Percentiles rank a stretch among this genome's conserved stretches.
Evolutionary conservation across 108 stramenopile genomes (phyloP).

Genomic region (Seminavis robusta): DNA sequence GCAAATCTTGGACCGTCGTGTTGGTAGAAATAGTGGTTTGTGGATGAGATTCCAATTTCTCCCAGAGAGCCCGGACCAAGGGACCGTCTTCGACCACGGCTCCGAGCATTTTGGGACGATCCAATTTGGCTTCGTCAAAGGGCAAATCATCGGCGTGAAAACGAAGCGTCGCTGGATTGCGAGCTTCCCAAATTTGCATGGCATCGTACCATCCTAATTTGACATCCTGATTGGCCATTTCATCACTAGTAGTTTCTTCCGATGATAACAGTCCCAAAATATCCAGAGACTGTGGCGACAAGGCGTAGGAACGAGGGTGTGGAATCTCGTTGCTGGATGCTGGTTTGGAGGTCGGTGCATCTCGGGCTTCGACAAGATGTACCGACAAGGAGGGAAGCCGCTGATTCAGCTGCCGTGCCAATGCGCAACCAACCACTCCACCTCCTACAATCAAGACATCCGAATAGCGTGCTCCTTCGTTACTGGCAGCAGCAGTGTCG

Average conservation of each 20-base stretch:
- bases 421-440: conserved; percentile 65
- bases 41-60: conserved; percentile 14
- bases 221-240: background rate
- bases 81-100: conserved; percentile 70
- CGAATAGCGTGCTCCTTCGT: too few species aligned
- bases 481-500: too few species aligned
- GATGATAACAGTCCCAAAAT: conserved; percentile 36
- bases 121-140: conserved; percentile 22
- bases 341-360: conserved; percentile 26
- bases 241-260: conserved; percentile 13
- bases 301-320: conserved; percentile 79
- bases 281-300: conserved; percentile 66
- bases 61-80: conserved; percentile 56
- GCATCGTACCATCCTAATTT: conserved; percentile 56
- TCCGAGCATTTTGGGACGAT: too few species aligned
- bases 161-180: conserved; percentile 63
- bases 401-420: conserved; percentile 50
- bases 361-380: conserved; percentile 36
- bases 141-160: conserved; percentile 62
- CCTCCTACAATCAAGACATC: conserved; percentile 80
- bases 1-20: background rate
- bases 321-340: conserved; percentile 36
- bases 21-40: background rate
- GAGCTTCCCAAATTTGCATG: conserved; percentile 89
- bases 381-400: conserved; percentile 26